These are phyloP conservation scores for Cladorrhinum samala DNA, from an alignment of 495 filamentous ascomycete species.

Conservation along the genomic window DNA sequence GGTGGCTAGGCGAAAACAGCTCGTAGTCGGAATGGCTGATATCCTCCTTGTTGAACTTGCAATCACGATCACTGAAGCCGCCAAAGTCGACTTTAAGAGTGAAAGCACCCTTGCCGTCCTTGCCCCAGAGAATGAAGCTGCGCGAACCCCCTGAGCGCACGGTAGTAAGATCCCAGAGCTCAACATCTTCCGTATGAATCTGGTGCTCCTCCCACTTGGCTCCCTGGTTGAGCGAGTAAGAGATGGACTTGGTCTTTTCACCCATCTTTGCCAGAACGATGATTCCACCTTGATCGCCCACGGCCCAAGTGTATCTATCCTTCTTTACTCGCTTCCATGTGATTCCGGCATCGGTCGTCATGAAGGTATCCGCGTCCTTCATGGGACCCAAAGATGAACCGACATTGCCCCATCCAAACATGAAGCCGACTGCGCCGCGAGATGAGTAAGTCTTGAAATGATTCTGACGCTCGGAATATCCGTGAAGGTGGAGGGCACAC, in stretches of 20 bases:
- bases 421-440: slow-evolving; percentile 78
- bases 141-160: slow-evolving; percentile 81
- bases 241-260: slow-evolving; percentile 57
- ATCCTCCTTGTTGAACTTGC: slow-evolving; percentile 54
- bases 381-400: slow-evolving; percentile 56
- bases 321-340: slow-evolving; percentile 79
- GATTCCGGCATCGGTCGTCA: slow-evolving; percentile 82
- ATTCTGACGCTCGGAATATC: slow-evolving; percentile 84
- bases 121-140: slow-evolving; percentile 86
- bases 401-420: slow-evolving; percentile 89
- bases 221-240: slow-evolving; percentile 77
- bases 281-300: slow-evolving; percentile 87
- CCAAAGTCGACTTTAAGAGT: slow-evolving; percentile 86
- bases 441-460: slow-evolving; percentile 79
- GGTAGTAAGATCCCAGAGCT: slow-evolving; percentile 73
- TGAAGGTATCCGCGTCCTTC: slow-evolving; percentile 75
- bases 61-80: slow-evolving; percentile 61
- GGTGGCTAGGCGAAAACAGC: slow-evolving; percentile 79
- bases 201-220: slow-evolving; percentile 64
- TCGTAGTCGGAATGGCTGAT: slow-evolving; percentile 62
- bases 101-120: slow-evolving; percentile 46
- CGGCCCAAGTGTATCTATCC: slow-evolving; percentile 85
- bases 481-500: slow-evolving; percentile 87
- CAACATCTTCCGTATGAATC: slow-evolving; percentile 64
- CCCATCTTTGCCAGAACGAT: slow-evolving; percentile 65